phyloP scores from a whole-genome alignment of 345 rosid genomes.

The Adansonia digitata region DNA sequence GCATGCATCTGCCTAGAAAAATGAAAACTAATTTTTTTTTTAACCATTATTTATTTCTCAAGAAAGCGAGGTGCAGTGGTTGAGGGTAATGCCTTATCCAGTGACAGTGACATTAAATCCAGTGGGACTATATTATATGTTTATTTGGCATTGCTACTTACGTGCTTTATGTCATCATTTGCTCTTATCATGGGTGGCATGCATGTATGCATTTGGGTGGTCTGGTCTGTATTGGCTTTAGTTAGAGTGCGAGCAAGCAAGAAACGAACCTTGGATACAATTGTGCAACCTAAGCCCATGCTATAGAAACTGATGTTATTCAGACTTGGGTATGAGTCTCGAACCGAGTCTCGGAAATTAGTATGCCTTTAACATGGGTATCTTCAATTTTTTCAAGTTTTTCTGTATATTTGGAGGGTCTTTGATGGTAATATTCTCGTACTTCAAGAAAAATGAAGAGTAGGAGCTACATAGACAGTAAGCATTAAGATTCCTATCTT shows the following conservation, averaged over 20 bases:
- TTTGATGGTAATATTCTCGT: too few relatives aligned
- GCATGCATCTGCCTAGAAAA: background rate
- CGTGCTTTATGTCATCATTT: background rate
- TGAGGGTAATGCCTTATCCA: background rate
- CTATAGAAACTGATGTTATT: background rate
- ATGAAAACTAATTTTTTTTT: background rate
- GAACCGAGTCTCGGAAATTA: too few relatives aligned
- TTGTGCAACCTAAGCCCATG: background rate
- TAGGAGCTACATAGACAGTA: too few relatives aligned
- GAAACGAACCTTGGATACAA: background rate
- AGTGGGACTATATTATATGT: background rate
- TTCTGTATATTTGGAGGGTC: too few relatives aligned
- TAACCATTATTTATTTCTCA: background rate
- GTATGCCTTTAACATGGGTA: too few relatives aligned
- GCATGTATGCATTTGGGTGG: background rate
- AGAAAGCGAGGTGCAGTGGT: background rate
- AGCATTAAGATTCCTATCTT: background rate
- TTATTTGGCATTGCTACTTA: background rate
- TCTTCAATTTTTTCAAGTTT: too few relatives aligned
- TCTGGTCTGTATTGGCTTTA: background rate
- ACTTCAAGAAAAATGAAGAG: too few relatives aligned
- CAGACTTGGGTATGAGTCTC: too few relatives aligned
- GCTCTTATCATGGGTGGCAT: background rate
- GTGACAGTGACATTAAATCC: background rate
- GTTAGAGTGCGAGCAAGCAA: background rate